These are phyloP conservation scores for Paramecium pentaurelia DNA, from an alignment of 73 alveolate genomes.

Conservation along the genomic window DNA sequence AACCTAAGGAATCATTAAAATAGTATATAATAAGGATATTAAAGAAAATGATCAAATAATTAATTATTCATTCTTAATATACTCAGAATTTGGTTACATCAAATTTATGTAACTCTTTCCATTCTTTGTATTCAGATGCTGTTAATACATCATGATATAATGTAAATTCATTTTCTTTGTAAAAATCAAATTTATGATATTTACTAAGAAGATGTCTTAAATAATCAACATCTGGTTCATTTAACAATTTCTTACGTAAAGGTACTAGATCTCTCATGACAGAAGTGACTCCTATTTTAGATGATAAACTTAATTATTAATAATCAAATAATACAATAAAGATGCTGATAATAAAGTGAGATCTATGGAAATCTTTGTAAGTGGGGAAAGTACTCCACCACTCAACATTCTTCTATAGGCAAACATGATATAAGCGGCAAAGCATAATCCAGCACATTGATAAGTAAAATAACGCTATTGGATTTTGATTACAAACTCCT, in stretches of 20 bases:
- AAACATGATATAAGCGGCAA: not conserved
- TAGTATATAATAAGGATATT: too few relatives aligned
- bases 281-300: not conserved
- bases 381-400: not conserved
- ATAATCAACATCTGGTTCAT: not conserved
- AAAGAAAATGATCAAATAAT: not conserved
- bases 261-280: not conserved
- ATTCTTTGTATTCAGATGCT: not conserved
- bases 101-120: not conserved
- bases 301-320: not conserved
- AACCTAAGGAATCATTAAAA: too few relatives aligned
- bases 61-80: not conserved
- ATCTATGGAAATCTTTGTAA: not conserved
- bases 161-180: not conserved
- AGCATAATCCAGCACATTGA: slow-evolving; percentile 22
- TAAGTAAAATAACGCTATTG: slow-evolving; percentile 1
- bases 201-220: not conserved
- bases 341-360: not conserved
- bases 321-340: not conserved
- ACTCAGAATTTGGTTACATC: not conserved
- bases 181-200: not conserved
- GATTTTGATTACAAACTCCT: not conserved
- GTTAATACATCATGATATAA: not conserved
- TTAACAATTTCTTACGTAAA: not conserved
- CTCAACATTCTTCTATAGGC: slow-evolving; percentile 14